phyloP scores from a whole-genome alignment of 2,329 filamentous ascomycete genomes.

The Cladobotryum protrusum region DNA sequence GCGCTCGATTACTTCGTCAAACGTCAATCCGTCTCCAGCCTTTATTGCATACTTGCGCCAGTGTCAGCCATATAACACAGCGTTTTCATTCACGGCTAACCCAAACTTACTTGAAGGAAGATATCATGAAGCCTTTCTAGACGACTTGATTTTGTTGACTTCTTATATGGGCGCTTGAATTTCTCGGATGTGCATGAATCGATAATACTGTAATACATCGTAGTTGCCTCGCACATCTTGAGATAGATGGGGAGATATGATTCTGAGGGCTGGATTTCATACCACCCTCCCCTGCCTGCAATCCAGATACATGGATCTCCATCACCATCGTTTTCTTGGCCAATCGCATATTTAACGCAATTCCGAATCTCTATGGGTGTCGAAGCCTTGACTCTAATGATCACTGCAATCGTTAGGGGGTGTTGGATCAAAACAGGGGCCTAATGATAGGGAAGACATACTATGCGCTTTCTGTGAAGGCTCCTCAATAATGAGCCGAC shows the following conservation, averaged over 20 bases:
- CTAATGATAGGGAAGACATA: conserved; percentile 22
- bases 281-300: conserved; percentile 54
- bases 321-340: conserved; percentile 39
- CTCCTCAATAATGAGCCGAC: conserved; percentile 49
- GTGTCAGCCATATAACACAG: neutral
- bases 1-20: conserved; percentile 42
- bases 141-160: conserved; percentile 16
- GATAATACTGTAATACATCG: conserved; percentile 56
- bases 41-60: conserved; percentile 41
- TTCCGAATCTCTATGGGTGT: conserved; percentile 48
- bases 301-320: conserved; percentile 59
- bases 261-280: conserved; percentile 54
- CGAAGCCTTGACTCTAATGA: conserved; percentile 25
- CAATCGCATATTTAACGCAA: conserved; percentile 47
- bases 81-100: neutral
- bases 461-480: conserved; percentile 28
- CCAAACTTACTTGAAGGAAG: conserved; percentile 20
- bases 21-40: conserved; percentile 46
- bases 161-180: conserved; percentile 23
- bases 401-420: conserved; percentile 22
- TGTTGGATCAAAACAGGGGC: neutral
- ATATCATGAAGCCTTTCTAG: conserved; percentile 19
- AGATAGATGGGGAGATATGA: conserved; percentile 51
- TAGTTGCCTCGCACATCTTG: conserved; percentile 57
- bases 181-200: conserved; percentile 44